Evolutionary conservation across 2,329 filamentous ascomycete genomes (phyloP).

Genomic region (Lachnellula cervina): DNA sequence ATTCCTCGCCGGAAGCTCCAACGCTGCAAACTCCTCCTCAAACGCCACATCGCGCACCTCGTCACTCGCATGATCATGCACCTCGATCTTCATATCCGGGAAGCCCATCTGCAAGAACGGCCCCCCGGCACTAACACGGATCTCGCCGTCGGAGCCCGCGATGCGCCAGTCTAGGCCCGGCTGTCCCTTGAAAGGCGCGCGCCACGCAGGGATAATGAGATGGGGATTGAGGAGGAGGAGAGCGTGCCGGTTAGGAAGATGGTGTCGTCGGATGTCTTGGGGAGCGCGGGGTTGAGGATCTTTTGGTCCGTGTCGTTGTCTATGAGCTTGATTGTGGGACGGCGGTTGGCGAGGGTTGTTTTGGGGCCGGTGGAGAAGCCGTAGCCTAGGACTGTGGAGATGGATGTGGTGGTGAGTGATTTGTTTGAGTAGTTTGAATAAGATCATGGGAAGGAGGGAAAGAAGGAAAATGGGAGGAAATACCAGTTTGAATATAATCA

Average conservation of each 20-base stretch:
- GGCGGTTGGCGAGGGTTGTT: constrained; percentile 12
- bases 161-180: constrained; percentile 44
- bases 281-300: constrained; percentile 5
- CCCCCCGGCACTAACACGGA: constrained; percentile 9
- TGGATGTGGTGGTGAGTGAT: not conserved
- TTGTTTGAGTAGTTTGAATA: not conserved
- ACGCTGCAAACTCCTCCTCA: constrained; percentile 13
- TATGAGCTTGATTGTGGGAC: constrained; percentile 5
- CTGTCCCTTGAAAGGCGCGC: constrained; percentile 7
- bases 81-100: constrained; percentile 15
- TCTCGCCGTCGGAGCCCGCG: constrained; percentile 46
- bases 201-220: constrained; percentile 16
- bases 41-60: constrained; percentile 9
- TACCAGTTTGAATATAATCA: constrained; percentile 36
- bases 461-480: not conserved
- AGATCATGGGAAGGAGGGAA: not conserved
- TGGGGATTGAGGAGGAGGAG: constrained; percentile 8
- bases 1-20: constrained; percentile 14
- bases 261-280: constrained; percentile 16
- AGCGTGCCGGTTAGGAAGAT: constrained; percentile 19
- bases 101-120: constrained; percentile 18
- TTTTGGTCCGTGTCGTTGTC: not conserved
- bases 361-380: constrained; percentile 11
- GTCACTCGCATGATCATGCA: constrained; percentile 10
- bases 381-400: constrained; percentile 15